Percentiles rank a stretch among this genome's conserved stretches.
Conservation (phyloP, 1,139 yeast species). For the Schwanniomyces etchellsii region DNA sequence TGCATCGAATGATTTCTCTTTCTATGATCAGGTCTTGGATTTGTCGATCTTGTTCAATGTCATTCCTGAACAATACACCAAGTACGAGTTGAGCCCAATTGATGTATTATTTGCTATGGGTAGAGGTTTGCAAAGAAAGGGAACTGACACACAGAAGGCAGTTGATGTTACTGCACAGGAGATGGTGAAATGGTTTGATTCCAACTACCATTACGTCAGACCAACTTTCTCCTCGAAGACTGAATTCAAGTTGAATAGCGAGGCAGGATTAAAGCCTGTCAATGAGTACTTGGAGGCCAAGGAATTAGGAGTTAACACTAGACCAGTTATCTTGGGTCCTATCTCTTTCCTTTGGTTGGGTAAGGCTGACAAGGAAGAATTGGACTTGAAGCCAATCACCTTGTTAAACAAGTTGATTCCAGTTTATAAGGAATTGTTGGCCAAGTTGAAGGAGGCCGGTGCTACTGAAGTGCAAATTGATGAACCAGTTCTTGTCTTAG, state of each 20-base stretch:
- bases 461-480: slow-evolving; percentile 94
- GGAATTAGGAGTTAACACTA: slow-evolving; percentile 90
- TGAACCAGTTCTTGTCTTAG: slow-evolving; percentile 95
- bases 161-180: slow-evolving; percentile 98
- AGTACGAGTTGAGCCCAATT: slow-evolving; percentile 81
- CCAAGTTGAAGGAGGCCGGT: slow-evolving; percentile 89
- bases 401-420: slow-evolving; percentile 86
- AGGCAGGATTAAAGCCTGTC: slow-evolving; percentile 84
- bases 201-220: slow-evolving; percentile 99
- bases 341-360: slow-evolving; percentile 92
- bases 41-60: slow-evolving; percentile 89
- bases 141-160: slow-evolving; percentile 79
- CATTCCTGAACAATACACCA: slow-evolving; percentile 94
- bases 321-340: slow-evolving; percentile 97
- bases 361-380: slow-evolving; percentile 97
- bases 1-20: slow-evolving; percentile 97
- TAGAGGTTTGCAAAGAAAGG: slow-evolving; percentile 98
- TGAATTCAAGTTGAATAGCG: slow-evolving; percentile 80
- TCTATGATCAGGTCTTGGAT: slow-evolving; percentile 95
- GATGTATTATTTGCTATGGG: slow-evolving; percentile 99
- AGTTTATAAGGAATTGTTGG: slow-evolving; percentile 82
- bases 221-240: slow-evolving; percentile 97
- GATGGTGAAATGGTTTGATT: slow-evolving; percentile 99
- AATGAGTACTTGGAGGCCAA: slow-evolving; percentile 98
- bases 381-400: slow-evolving; percentile 89